Percentiles rank a stretch among this genome's conserved stretches.
Conservation (phyloP, 2,329 filamentous ascomycete species). For the Fusarium scirpi region DNA sequence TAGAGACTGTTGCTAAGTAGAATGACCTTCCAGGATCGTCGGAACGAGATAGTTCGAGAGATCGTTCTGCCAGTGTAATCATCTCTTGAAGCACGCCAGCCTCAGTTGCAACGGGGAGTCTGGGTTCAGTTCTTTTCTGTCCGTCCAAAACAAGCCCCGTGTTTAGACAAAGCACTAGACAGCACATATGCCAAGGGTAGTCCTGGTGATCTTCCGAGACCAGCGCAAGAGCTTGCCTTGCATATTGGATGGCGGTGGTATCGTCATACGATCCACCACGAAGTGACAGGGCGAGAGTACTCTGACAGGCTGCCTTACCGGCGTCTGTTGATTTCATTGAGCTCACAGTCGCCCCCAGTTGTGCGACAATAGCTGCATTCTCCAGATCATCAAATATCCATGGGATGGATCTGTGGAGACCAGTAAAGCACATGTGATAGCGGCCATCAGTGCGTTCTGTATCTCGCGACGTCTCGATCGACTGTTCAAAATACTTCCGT, state of each 20-base stretch:
- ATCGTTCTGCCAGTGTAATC: rapidly evolving
- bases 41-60: rapidly evolving
- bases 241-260: background rate
- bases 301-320: background rate
- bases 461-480: background rate
- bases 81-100: background rate
- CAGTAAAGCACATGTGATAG: background rate
- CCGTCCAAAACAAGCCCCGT: background rate
- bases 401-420: background rate
- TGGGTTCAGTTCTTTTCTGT: rapidly evolving
- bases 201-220: rapidly evolving
- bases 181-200: background rate
- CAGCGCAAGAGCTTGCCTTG: rapidly evolving
- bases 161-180: background rate
- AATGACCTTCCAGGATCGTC: background rate
- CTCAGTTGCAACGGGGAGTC: rapidly evolving
- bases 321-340: background rate
- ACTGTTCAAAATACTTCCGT: background rate
- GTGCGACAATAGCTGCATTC: background rate
- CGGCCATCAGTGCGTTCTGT: background rate
- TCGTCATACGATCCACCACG: background rate
- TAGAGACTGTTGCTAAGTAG: rapidly evolving
- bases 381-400: background rate
- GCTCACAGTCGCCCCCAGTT: background rate
- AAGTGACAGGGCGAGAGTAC: background rate